Evolutionary conservation across 805 yeast species (phyloP).

Genomic region (Metschnikowia rubicola): DNA sequence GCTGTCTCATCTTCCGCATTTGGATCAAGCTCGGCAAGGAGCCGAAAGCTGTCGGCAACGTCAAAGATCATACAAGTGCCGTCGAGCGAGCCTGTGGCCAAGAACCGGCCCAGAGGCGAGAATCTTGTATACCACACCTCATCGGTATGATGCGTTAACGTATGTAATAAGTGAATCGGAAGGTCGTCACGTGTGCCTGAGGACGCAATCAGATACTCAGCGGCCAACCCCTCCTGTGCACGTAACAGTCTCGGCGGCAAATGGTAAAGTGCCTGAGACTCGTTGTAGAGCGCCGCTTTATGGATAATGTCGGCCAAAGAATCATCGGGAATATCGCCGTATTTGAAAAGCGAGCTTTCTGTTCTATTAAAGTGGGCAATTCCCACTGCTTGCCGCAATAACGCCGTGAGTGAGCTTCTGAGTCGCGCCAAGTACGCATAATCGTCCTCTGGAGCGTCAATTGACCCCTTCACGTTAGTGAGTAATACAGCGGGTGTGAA

Average conservation of each 20-base stretch:
- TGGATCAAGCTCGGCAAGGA: conserved; percentile 30
- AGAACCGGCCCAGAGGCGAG: conserved; percentile 68
- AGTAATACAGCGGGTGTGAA: conserved; percentile 7
- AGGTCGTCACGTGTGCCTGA: conserved; percentile 21
- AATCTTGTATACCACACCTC: conserved; percentile 86
- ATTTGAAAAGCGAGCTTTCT: not conserved
- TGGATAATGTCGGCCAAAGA: conserved; percentile 10
- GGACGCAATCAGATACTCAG: not conserved
- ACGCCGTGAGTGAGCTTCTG: conserved; percentile 1
- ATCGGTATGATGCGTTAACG: conserved; percentile 52
- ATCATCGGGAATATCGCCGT: conserved; percentile 9
- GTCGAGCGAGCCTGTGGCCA: conserved; percentile 79
- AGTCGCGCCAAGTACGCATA: conserved; percentile 1
- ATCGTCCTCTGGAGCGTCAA: not conserved
- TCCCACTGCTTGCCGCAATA: conserved; percentile 1
- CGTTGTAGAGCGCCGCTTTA: conserved; percentile 11
- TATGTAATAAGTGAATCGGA: conserved; percentile 47
- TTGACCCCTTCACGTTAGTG: not conserved
- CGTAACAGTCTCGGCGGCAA: conserved; percentile 12
- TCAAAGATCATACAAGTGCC: conserved; percentile 62
- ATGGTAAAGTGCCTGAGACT: conserved; percentile 11
- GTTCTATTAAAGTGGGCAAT: not conserved
- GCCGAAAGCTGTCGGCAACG: conserved; percentile 42
- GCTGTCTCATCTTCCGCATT: conserved; percentile 25
- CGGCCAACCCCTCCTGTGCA: not conserved